Base-by-base conservation (phyloP, 257 asterid species). In the Nicotiana attenuata region DNA sequence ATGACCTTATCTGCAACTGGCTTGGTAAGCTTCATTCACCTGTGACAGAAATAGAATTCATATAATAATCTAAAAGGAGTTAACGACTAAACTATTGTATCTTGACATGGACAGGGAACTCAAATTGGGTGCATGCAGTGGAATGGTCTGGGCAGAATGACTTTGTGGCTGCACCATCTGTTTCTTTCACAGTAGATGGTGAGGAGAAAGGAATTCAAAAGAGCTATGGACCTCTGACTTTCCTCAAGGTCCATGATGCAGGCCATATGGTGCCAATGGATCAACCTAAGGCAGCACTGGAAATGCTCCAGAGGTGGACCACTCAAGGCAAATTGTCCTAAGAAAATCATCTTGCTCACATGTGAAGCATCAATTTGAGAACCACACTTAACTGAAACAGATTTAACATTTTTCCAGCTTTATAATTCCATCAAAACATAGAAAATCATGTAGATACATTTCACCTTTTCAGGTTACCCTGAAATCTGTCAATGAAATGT, bases 191-290 rank as follows among this genome's bases (percentile, higher is more conserved):
- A 3, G 95, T 90, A 10, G 93, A 87, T 31, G 89, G 89, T 1
- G 79, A 16, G 78, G 85, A 80, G 69, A 92, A 90, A 0, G 98
- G 98, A 11, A 16, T 65, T 57, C 86, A 47, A 82, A 94, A 89
- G 85, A 86, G 87, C 76, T 55, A 85, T 45, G 98, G 97, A 59
- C 87, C 88, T 29, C 87, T 92, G 29, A 90, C 88, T 20, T 94
- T 94, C 89, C 85, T 94, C 19, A 90, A 86, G 85, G 97, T 94
- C 45, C 76, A 84, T 29, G 82, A 90, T 82, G 93, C 98, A 2
- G 97, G 98, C 16, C 97, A 92, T 59, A 9, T 89, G 92, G 95
- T 92, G 81, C 98, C 98, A 1, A 92, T 92, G 97, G 98, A 94
- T 85, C 98, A 94, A 81, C 97, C 97, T 0, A 87, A 86, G 85